Base-by-base conservation (phyloP, 768 basidiomycete genomes). In the Russula brevipes region DNA sequence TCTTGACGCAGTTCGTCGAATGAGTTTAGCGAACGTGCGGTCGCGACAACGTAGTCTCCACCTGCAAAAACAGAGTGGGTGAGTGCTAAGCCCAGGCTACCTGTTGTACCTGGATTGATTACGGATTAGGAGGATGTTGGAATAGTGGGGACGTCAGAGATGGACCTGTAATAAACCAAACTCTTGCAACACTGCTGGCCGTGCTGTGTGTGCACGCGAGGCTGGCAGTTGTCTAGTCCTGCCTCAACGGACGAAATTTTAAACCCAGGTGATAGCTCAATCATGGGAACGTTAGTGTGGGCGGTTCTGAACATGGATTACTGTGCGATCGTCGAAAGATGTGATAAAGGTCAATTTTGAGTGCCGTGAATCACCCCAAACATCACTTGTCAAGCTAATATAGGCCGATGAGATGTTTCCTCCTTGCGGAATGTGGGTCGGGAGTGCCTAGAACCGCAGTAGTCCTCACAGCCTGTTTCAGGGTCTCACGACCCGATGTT, bases 81-180 rank as follows among this genome's bases (percentile, higher is more conserved):
- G 38, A 65, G 55, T 7, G 64, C 64, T 24, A 65, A 38, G 5
- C 64, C 64, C 30, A 65, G 45, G 7, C 64, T 60, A 12, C 50
- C 19, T 5, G 64, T 57, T 11, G 64, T 60, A 10, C 64, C 60
- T 65, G n/a, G 24, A 19, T 33, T 5, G 14, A 19, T 24, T 3
- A 14, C 5, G 11, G 2, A 8, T 41, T n/a, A 35, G 30, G 39
- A 7, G 5, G 36, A 5, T 51, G 30, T 42, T 31, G 39, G 14
- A 19, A 52, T n/a, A 35, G 7, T 5, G 17, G 39, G 10, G 30
- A 36, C 9, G 39, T 44, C 9, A 24, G 47, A 19, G 14, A 42
- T 55, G 33, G 7, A 65, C 64, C 64, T 24, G 64, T 65, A 45
- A 65, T 58, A 7, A 65, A 45, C 64, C 64, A 61, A 31, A 61